Base-by-base conservation (phyloP, 192 early-diverging fungal genomes). In the Coemansia sp. region DNA sequence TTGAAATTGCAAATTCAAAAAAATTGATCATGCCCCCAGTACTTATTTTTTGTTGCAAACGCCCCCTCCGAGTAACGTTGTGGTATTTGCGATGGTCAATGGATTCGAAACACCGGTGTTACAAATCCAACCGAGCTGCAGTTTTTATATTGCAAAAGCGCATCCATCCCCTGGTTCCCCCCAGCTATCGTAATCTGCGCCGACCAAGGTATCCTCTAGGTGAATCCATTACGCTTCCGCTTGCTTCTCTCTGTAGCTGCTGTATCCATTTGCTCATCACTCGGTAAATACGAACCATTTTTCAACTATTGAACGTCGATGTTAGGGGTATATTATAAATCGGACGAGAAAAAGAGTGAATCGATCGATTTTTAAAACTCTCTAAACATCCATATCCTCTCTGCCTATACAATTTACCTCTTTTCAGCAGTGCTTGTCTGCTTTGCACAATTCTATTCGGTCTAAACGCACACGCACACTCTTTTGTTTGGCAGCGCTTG, bases 251-350 rank as follows among this genome's bases (percentile, higher is more conserved):
- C 42, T 45, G 42, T 45, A 45, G 12, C 42, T 14, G 42, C 42
- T 11, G 51, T 25, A 52, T 28, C 28, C 18, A 22, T 52, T 52
- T n/a, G 28, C 42, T 20, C 4, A 25, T 29, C 22, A 5, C 51
- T 52, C 51, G 20, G 18, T 52, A 14, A 33, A 32, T 57, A 57
- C 56, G 56, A 25, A 57, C 56, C 56, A 57, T 45, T 57, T 57
- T 57, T 57, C 56, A 57, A 57, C 56, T 57, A 57, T 31, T 57
- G 31, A 32, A 57, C 56, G 56, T 57, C 56, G 32, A 57, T 57
- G 56, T 33, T 4, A 57, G 56, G 42, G 42, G 4, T 45, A 57
- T 28, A 57, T 32, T 57, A 57, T 57, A 31, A 31, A 57, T 57
- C 56, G 28, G 56, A 57, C 56, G 56, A 57, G 31, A 57, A 57